Evolutionary conservation across 1,284 basidiomycete species (phyloP), one percentile per base, ranked within the genome.

Genomic region (Flammula alnicola): DNA sequence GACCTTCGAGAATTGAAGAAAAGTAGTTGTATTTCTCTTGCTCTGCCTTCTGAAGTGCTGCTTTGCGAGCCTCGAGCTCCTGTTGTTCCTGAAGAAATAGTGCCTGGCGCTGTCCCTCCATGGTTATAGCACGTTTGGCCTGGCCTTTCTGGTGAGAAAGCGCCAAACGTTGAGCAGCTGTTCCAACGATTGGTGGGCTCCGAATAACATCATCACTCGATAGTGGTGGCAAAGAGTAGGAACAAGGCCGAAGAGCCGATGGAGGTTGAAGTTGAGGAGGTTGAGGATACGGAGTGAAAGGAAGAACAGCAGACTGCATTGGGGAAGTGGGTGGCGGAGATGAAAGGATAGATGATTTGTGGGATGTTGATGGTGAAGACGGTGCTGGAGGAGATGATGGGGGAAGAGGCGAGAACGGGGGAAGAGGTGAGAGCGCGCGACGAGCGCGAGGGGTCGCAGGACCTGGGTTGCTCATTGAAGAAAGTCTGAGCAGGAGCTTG

Each of bases 161-260:
- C 6, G 27, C 20, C 9, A 20, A 6, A 8, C 33, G 44, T 22
- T 45, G 11, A 10, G 10, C 44, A 16, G 7, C 30, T 17, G 22
- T 40, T 33, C 49, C 45, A 17, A 17, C 11, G 10, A 45, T 39
- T 37, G 42, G 33, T 29, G 46, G n/a, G 11, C 16, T 36, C 12
- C 14, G 14, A 11, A 43, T 16, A 10, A 53, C 14, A 4, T 32
- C 47, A 27, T 43, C 36, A 30, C 43, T 39, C 10, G 30, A 48
- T 7, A 49, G 8, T 16, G 38, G 29, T 6, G 38, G 44, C 19
- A 38, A 33, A 5, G 37, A 51, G 7, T 10, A 8, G 27, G 27
- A 30, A 30, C 8, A 30, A n/a, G 27, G 7, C 27, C 27, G 27
- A n/a, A 30, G 7, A 8, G 27, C n/a, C n/a, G 27, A 30, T 8